Evolutionary conservation across 306 rosid genomes (phyloP).

Genomic region (Vigna radiata): DNA sequence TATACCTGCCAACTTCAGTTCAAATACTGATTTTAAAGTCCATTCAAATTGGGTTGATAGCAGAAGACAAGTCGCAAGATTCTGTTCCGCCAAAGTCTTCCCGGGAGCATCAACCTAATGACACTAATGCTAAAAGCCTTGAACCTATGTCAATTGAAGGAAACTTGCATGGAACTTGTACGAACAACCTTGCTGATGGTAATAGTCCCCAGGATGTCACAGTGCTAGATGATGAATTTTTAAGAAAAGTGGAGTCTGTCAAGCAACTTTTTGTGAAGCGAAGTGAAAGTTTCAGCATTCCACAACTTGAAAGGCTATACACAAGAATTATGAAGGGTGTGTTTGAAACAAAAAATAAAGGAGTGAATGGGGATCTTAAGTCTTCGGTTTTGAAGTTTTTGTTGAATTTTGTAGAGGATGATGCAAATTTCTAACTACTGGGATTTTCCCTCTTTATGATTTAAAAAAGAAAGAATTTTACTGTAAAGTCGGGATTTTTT

Average conservation of each 20-base stretch:
- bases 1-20: not conserved
- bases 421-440: conserved; percentile 69
- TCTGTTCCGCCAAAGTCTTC: conserved; percentile 47
- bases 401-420: conserved; percentile 73
- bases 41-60: conserved; percentile 40
- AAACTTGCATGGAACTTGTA: conserved; percentile 47
- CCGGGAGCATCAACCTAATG: conserved; percentile 56
- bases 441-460: conserved; percentile 28
- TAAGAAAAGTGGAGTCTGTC: conserved; percentile 64
- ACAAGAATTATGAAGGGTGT: conserved; percentile 85
- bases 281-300: conserved; percentile 65
- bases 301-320: conserved; percentile 91
- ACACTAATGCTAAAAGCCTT: conserved; percentile 47
- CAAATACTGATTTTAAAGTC: conserved; percentile 24
- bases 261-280: conserved; percentile 65
- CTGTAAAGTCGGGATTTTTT: conserved; percentile 71
- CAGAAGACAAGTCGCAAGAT: conserved; percentile 75
- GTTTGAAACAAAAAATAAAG: conserved; percentile 65
- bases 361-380: conserved; percentile 53
- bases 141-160: conserved; percentile 54
- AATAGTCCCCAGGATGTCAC: conserved; percentile 50
- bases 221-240: conserved; percentile 58
- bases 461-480: conserved; percentile 45
- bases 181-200: conserved; percentile 49
- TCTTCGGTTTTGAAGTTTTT: conserved; percentile 70